These are phyloP conservation scores for Mucor plumbeus DNA, from an alignment of 371 early-diverging fungal genomes.

Conservation along the genomic window DNA sequence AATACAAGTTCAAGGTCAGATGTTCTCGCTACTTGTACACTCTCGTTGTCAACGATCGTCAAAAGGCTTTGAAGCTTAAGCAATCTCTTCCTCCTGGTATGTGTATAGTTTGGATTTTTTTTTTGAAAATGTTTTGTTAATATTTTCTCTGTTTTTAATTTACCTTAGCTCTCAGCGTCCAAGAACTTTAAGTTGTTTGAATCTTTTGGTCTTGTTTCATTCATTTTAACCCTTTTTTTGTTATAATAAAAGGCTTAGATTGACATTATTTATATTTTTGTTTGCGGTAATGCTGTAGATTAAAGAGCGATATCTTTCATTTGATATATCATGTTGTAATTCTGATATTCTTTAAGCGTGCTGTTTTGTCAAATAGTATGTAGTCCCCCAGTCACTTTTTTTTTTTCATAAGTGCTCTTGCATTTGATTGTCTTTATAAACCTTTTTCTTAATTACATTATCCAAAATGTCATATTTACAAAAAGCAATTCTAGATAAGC, in stretches of 20 bases:
- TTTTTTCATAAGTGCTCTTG: slow-evolving; percentile 3
- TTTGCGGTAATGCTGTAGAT: background rate
- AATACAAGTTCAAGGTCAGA: slow-evolving; percentile 97
- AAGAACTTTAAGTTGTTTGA: slow-evolving; percentile 34
- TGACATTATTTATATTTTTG: background rate
- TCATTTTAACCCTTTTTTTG: background rate
- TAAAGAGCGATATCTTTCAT: background rate
- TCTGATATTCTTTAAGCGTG: background rate
- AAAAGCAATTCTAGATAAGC: slow-evolving; percentile 13
- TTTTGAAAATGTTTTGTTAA: background rate
- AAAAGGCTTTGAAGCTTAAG: slow-evolving; percentile 94
- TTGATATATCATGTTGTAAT: too few species aligned
- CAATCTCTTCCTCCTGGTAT: slow-evolving; percentile 85
- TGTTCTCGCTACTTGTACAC: slow-evolving; percentile 95
- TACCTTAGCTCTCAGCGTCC: slow-evolving; percentile 32
- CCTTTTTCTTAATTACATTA: too few species aligned
- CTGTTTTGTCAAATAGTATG: background rate
- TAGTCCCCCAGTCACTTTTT: slow-evolving; percentile 17
- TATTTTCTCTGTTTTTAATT: background rate
- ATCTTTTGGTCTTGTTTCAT: background rate
- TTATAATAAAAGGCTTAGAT: slow-evolving; percentile 3
- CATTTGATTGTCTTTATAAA: too few species aligned
- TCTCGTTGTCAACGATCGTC: slow-evolving; percentile 87
- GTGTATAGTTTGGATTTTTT: background rate
- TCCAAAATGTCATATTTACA: slow-evolving; percentile 16